phyloP scores from a whole-genome alignment of 2,329 filamentous ascomycete genomes.

The Ploettnerulaceae sp. region DNA sequence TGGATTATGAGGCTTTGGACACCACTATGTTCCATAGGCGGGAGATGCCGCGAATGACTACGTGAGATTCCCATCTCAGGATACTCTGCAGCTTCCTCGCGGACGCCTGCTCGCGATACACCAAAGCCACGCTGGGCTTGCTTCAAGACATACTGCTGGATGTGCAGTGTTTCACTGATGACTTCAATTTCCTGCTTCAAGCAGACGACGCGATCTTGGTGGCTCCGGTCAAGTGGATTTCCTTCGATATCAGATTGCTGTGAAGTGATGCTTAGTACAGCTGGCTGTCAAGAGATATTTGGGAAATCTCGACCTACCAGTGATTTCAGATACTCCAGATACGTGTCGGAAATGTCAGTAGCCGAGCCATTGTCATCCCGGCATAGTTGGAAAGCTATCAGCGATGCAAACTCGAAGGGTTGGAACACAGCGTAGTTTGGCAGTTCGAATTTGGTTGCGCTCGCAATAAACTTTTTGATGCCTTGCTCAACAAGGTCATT shows the following conservation, averaged over 20 bases:
- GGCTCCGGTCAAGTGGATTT: conserved; percentile 21
- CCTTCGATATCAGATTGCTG: conserved; percentile 23
- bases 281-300: too few relatives aligned
- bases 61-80: not conserved
- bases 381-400: conserved; percentile 22
- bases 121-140: conserved; percentile 6
- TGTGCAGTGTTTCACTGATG: conserved; percentile 20
- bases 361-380: conserved; percentile 12
- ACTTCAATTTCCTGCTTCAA: conserved; percentile 26
- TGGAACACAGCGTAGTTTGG: conserved; percentile 18
- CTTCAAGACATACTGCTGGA: conserved; percentile 14
- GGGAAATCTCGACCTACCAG: conserved; percentile 12
- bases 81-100: conserved; percentile 2
- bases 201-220: conserved; percentile 22
- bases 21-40: conserved; percentile 9
- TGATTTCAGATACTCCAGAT: conserved; percentile 22
- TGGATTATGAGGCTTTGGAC: conserved; percentile 22
- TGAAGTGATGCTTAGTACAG: not conserved
- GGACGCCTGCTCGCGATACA: not conserved
- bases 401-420: conserved; percentile 21
- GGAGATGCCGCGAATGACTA: not conserved
- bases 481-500: conserved; percentile 15
- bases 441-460: conserved; percentile 10
- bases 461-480: conserved; percentile 14
- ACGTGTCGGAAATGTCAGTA: conserved; percentile 18